Conservation (phyloP, 139 green algal genomes). For the Tetraselmis striata region DNA sequence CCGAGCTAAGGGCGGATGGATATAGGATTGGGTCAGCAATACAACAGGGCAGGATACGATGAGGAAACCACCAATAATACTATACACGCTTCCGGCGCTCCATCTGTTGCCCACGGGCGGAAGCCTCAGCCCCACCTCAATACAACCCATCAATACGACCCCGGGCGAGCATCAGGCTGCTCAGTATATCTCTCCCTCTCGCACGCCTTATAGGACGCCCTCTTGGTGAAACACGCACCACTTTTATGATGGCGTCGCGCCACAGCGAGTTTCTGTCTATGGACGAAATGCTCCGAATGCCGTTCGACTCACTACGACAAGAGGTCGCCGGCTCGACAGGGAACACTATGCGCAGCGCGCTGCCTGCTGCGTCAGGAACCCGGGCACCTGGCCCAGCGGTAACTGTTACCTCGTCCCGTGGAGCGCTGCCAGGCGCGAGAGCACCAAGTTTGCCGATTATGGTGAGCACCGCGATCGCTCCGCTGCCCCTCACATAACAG, state of each 20-base stretch:
- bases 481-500: neutral
- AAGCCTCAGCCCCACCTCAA: no score
- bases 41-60: no score
- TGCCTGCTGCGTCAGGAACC: neutral
- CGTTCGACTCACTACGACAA: neutral
- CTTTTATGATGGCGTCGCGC: neutral
- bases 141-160: no score
- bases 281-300: neutral
- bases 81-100: no score
- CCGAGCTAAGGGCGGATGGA: no score
- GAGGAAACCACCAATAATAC: no score
- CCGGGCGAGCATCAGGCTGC: no score
- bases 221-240: no score
- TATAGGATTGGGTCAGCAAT: no score
- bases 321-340: neutral
- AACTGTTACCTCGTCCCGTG: neutral
- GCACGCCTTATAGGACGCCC: no score
- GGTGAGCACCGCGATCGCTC: neutral
- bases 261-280: neutral
- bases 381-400: neutral
- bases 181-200: no score
- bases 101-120: no score
- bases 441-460: neutral
- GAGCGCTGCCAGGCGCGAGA: neutral
- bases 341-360: neutral